A percentile compares a stretch with the other conserved stretches of the same genome.
Evolutionary conservation across 805 yeast genomes (phyloP).

Genomic region (Starmerella lactis-condensi): DNA sequence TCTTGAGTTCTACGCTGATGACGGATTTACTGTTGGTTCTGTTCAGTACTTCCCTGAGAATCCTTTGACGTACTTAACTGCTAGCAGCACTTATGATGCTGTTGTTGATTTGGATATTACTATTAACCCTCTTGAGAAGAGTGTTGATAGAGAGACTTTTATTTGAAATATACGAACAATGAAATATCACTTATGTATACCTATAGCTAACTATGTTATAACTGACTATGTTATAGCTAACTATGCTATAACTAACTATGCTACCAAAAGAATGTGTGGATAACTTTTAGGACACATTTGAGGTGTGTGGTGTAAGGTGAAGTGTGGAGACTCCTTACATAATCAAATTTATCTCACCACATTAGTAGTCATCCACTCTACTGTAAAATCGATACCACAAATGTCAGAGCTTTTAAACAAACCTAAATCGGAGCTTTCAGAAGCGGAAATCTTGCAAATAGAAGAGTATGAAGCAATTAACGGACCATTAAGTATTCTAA

Average conservation of each 20-base stretch:
- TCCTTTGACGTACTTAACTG: constrained; percentile 4
- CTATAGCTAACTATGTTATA: no score
- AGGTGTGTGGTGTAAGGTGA: no score
- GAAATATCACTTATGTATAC: no score
- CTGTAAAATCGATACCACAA: no score
- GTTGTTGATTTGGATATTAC: constrained; percentile 1
- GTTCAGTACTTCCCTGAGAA: constrained; percentile 6
- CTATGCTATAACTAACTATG: no score
- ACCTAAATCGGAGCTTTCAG: constrained; percentile 64
- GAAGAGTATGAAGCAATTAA: constrained; percentile 79
- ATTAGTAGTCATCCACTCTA: no score
- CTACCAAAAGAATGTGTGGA: no score
- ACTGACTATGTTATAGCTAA: no score
- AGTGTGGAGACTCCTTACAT: no score
- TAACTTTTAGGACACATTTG: no score
- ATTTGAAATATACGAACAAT: no score
- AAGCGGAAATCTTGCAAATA: constrained; percentile 55
- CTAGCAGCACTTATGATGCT: constrained; percentile 4
- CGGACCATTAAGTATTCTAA: constrained; percentile 84
- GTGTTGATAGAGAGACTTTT: constrained; percentile 8
- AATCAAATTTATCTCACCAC: no score
- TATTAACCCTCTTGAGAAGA: constrained; percentile 6
- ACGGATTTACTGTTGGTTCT: constrained; percentile 11
- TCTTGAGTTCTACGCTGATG: constrained; percentile 11
- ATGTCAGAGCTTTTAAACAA: constrained; percentile 40